These are phyloP conservation scores for Pseudocercospora vitis DNA, from an alignment of 2,329 filamentous ascomycete species.

Conservation along the genomic window DNA sequence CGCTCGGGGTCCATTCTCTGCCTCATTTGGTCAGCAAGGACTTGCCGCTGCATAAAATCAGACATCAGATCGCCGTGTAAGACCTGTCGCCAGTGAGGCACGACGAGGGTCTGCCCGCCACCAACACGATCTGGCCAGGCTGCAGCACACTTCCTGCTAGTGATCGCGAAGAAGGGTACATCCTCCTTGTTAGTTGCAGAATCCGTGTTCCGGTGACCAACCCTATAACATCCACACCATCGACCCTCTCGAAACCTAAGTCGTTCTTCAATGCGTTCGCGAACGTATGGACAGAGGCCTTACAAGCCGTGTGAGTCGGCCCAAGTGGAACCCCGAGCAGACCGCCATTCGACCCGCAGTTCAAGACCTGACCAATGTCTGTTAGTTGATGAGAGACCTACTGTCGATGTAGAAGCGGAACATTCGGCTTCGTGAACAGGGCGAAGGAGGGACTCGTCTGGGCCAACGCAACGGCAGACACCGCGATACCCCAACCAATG, in stretches of 20 bases:
- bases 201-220: slow-evolving; percentile 7
- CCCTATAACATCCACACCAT: slow-evolving; percentile 6
- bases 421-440: slow-evolving; percentile 47
- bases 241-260: background rate
- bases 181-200: slow-evolving; percentile 9
- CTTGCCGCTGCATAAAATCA: background rate
- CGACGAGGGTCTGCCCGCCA: background rate
- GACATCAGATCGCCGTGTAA: background rate
- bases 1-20: slow-evolving; percentile 1
- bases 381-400: too few relatives aligned
- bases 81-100: slow-evolving; percentile 6
- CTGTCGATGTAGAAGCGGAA: slow-evolving; percentile 46
- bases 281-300: slow-evolving; percentile 47
- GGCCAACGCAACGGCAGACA: too few relatives aligned
- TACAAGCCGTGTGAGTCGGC: slow-evolving; percentile 46
- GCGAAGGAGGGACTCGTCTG: slow-evolving; percentile 51
- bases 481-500: too few relatives aligned
- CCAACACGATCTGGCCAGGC: slow-evolving; percentile 7
- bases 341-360: slow-evolving; percentile 49
- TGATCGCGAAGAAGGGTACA: slow-evolving; percentile 10
- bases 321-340: slow-evolving; percentile 46
- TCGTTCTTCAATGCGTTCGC: slow-evolving; percentile 37
- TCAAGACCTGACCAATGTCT: too few relatives aligned
- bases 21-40: slow-evolving; percentile 1
- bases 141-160: slow-evolving; percentile 2